Evolutionary conservation across 805 yeast species (phyloP).

Genomic region (Suhomyces vadensis): DNA sequence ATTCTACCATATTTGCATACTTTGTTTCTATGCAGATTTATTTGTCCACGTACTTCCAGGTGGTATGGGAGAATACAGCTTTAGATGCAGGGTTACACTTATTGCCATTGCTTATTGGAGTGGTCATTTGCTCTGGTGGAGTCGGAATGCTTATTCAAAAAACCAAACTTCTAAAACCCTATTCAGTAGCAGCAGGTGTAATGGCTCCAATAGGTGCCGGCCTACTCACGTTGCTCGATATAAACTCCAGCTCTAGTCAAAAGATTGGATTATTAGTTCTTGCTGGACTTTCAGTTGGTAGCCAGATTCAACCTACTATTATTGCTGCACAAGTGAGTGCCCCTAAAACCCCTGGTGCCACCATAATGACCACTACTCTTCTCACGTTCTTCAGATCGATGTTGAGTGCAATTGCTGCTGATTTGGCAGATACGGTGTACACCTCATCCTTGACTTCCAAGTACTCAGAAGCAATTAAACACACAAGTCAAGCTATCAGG

Average conservation of each 20-base stretch:
- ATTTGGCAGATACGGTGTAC: slow-evolving; percentile 43
- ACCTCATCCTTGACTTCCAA: slow-evolving; percentile 22
- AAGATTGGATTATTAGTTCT: slow-evolving; percentile 49
- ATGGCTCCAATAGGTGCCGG: slow-evolving; percentile 48
- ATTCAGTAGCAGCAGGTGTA: slow-evolving; percentile 34
- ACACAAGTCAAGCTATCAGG: slow-evolving; percentile 15
- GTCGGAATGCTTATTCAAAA: slow-evolving; percentile 41
- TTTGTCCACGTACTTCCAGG: slow-evolving; percentile 51
- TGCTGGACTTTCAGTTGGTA: slow-evolving; percentile 50
- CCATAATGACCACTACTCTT: slow-evolving; percentile 49
- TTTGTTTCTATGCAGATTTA: slow-evolving; percentile 26
- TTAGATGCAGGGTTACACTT: slow-evolving; percentile 48
- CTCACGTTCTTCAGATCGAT: slow-evolving; percentile 46
- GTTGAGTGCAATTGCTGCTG: slow-evolving; percentile 48
- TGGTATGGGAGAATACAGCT: slow-evolving; percentile 41
- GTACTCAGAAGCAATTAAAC: slow-evolving; percentile 7
- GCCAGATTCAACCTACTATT: slow-evolving; percentile 46
- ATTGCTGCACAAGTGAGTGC: slow-evolving; percentile 49
- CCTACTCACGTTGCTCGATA: slow-evolving; percentile 39
- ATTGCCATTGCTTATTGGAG: slow-evolving; percentile 45
- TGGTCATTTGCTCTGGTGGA: slow-evolving; percentile 35
- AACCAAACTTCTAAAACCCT: slow-evolving; percentile 44
- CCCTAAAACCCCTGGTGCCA: slow-evolving; percentile 53
- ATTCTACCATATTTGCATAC: slow-evolving; percentile 18
- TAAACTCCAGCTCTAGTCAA: slow-evolving; percentile 33